A percentile compares a stretch with the other conserved stretches of the same genome.
Evolutionary conservation across 2,329 filamentous ascomycete species (phyloP).

Genomic region (Periglandula ipomoeae): DNA sequence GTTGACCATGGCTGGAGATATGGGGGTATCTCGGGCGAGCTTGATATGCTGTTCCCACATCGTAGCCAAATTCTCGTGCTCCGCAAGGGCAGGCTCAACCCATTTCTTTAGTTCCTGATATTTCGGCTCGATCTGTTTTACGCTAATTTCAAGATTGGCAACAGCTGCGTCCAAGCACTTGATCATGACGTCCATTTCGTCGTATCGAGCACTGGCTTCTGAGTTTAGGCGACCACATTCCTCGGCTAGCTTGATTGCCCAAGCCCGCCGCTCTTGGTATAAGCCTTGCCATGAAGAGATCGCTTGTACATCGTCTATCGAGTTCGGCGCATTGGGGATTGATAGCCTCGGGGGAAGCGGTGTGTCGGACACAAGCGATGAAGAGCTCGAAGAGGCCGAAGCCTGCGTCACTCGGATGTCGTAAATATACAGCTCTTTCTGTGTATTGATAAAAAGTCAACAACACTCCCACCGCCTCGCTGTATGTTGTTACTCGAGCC

Average conservation of each 20-base stretch:
- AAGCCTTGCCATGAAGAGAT: conserved; percentile 82
- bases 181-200: conserved; percentile 67
- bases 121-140: conserved; percentile 63
- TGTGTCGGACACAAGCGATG: conserved; percentile 37
- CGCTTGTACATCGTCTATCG: conserved; percentile 68
- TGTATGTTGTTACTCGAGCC: background rate
- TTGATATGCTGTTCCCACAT: conserved; percentile 62
- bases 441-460: background rate
- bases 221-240: conserved; percentile 59
- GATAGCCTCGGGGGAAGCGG: conserved; percentile 46
- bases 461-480: background rate
- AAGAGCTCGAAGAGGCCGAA: conserved; percentile 34
- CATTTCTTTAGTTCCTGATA: conserved; percentile 62
- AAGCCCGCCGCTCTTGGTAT: conserved; percentile 70
- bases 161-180: conserved; percentile 77
- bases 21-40: conserved; percentile 53
- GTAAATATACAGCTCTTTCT: conserved; percentile 89
- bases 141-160: conserved; percentile 70
- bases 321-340: conserved; percentile 66
- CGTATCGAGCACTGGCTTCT: conserved; percentile 54
- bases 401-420: conserved; percentile 67
- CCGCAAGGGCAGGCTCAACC: conserved; percentile 57
- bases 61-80: conserved; percentile 54
- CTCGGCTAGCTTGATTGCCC: conserved; percentile 64
- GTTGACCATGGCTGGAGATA: conserved; percentile 55